phyloP scores from a whole-genome alignment of 495 filamentous ascomycete genomes.

The Wilcoxina mikolae region DNA sequence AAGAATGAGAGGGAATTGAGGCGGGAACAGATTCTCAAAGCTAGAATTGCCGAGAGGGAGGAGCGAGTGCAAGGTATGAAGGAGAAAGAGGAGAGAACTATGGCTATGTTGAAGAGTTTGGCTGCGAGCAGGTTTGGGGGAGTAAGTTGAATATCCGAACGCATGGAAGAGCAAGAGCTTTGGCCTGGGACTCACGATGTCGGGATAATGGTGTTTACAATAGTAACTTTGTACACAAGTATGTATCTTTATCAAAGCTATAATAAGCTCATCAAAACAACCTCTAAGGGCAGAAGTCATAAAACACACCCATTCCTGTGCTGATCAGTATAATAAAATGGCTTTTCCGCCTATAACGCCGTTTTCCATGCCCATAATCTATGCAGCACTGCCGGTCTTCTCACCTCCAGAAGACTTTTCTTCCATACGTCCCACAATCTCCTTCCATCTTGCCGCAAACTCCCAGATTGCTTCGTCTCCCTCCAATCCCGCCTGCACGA shows the following conservation, averaged over 20 bases:
- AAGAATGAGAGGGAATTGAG: conserved; percentile 51
- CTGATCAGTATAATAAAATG: too few relatives aligned
- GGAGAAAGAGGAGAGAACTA: conserved; percentile 49
- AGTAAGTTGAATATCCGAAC: too few relatives aligned
- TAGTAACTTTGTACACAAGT: too few relatives aligned
- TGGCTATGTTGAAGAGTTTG: conserved; percentile 49
- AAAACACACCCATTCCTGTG: too few relatives aligned
- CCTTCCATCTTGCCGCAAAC: conserved; percentile 76
- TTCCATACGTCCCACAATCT: conserved; percentile 46
- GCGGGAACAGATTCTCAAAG: conserved; percentile 48
- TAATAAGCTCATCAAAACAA: too few relatives aligned
- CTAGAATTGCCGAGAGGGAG: conserved; percentile 47
- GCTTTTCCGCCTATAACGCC: too few relatives aligned
- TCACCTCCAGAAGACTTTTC: background rate
- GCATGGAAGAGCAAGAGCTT: too few relatives aligned
- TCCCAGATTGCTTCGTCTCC: conserved; percentile 65
- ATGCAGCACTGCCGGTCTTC: background rate
- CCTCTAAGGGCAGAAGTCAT: too few relatives aligned
- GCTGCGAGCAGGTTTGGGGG: conserved; percentile 31
- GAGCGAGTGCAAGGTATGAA: conserved; percentile 42
- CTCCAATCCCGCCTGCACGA: conserved; percentile 73
- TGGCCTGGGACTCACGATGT: too few relatives aligned
- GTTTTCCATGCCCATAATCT: background rate
- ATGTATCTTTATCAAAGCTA: too few relatives aligned
- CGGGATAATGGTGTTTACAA: too few relatives aligned